Evolutionary conservation across 1,284 basidiomycete genomes (phyloP).

Genomic region (Puccinia polysora): DNA sequence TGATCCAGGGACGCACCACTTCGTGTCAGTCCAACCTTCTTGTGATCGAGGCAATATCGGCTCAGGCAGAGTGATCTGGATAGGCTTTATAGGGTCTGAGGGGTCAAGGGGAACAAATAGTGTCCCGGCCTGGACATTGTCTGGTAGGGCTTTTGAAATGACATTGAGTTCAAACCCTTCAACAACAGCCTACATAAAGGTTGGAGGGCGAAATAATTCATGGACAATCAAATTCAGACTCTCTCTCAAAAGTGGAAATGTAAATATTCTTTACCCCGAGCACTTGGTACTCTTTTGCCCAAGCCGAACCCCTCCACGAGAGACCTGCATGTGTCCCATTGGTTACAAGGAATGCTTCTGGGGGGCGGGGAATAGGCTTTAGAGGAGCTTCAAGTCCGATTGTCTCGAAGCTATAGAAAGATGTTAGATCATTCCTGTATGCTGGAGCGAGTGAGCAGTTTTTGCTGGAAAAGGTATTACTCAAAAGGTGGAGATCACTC

Average conservation of each 20-base stretch:
- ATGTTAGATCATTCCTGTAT: not conserved
- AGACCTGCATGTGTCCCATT: constrained; percentile 28
- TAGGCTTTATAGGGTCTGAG: constrained; percentile 13
- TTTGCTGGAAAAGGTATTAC: not conserved
- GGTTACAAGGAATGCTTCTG: constrained; percentile 23
- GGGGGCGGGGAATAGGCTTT: constrained; percentile 23
- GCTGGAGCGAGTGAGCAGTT: not conserved
- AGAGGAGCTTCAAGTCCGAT: constrained; percentile 23
- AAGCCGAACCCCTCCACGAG: constrained; percentile 35
- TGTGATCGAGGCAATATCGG: constrained; percentile 8
- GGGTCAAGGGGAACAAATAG: constrained; percentile 36
- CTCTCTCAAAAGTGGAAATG: not conserved
- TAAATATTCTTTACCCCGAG: constrained; percentile 6
- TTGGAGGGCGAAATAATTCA: not conserved
- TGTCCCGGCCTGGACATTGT: constrained; percentile 31
- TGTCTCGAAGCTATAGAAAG: constrained; percentile 2
- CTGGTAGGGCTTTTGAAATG: constrained; percentile 9
- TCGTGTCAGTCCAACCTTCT: constrained; percentile 19
- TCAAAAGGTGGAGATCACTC: not conserved
- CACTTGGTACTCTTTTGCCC: constrained; percentile 39
- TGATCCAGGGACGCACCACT: constrained; percentile 16
- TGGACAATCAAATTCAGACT: not conserved
- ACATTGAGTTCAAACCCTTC: not conserved
- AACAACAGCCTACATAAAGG: constrained; percentile 16
- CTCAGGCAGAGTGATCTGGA: constrained; percentile 1